These are phyloP conservation scores for Plectosphaerella cucumerina DNA, from an alignment of 2,329 filamentous ascomycete species.

Conservation along the genomic window DNA sequence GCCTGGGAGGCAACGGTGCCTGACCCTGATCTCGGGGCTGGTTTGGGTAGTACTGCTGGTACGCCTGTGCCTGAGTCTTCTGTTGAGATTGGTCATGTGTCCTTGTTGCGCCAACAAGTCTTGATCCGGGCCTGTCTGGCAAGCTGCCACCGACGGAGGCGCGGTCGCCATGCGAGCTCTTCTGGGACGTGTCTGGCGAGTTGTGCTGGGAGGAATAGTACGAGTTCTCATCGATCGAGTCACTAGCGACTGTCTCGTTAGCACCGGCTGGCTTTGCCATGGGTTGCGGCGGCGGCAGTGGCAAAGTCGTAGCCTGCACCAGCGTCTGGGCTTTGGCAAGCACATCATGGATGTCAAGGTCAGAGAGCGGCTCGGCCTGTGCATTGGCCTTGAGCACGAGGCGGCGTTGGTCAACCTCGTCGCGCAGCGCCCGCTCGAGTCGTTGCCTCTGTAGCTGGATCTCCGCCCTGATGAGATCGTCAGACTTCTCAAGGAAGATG, in stretches of 20 bases:
- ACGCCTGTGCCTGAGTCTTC: not conserved
- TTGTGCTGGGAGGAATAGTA: conserved; percentile 95
- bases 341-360: conserved; percentile 70
- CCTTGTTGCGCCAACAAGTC: not conserved
- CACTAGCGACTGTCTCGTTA: conserved; percentile 62
- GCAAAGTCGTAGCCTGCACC: conserved; percentile 64
- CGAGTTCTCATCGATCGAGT: conserved; percentile 88
- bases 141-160: conserved; percentile 19
- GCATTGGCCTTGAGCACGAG: conserved; percentile 34
- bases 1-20: conserved; percentile 5
- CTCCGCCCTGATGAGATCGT: conserved; percentile 78
- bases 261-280: conserved; percentile 46
- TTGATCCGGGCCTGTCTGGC: not conserved
- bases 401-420: conserved; percentile 67
- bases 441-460: conserved; percentile 74
- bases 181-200: conserved; percentile 55
- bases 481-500: conserved; percentile 80
- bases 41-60: conserved; percentile 12
- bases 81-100: not conserved
- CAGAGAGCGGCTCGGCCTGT: conserved; percentile 50
- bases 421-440: conserved; percentile 71
- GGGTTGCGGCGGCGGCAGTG: conserved; percentile 38
- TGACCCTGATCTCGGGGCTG: conserved; percentile 13
- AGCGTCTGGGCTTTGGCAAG: conserved; percentile 66
- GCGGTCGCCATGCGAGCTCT: conserved; percentile 45